Base-by-base conservation (phyloP, 805 yeast genomes). In the Barnettozyma vustinii region DNA sequence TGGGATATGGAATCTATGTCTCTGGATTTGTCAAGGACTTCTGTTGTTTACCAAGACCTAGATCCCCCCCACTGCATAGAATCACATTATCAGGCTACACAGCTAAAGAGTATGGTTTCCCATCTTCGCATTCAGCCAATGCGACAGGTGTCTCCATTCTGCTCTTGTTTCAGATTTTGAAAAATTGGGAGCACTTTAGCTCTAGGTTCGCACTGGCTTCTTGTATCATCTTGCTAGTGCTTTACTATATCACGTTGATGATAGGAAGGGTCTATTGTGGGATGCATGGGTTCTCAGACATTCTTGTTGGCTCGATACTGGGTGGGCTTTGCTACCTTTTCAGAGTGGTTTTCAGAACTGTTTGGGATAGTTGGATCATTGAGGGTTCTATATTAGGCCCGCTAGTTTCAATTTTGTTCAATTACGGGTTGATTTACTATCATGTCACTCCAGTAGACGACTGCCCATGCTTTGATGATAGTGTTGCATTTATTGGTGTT, bases 381-480 rank as follows among this genome's bases (percentile, higher is more conserved):
- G 41, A 48, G 18, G 55, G 60, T 9, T 51, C 64, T 9, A 35
- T 56, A 40, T 60, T 53, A 56, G 64, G 65, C 15, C 71, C 79
- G 2, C 47, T 76, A 0, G 12, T 63, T 0, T 56, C 73, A 1
- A 59, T 80, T 1, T 57, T 71, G 0, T 56, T 71, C 21, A 71
- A 75, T 1, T 74, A 83, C 40, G 52, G 68, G 1, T 58, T 85
- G 32, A 75, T 91, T 20, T 81, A 84, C 57, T 65, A 74, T 39
- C 96, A 90, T 66, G 86, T 90, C 0, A 80, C 77, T 50, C 98
- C 98, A 1, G 81, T 86, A 19, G 99, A 94, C 58, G 85, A 83
- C 56, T 92, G 99, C 62, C 99, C 99, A 1, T 94, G 99, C 64
- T 92, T 84, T 61, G 97, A 91, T 60, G 99, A 92, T 63, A 81